phyloP scores from a whole-genome alignment of 2,329 filamentous ascomycete genomes.

The Fusarium anthophilum region DNA sequence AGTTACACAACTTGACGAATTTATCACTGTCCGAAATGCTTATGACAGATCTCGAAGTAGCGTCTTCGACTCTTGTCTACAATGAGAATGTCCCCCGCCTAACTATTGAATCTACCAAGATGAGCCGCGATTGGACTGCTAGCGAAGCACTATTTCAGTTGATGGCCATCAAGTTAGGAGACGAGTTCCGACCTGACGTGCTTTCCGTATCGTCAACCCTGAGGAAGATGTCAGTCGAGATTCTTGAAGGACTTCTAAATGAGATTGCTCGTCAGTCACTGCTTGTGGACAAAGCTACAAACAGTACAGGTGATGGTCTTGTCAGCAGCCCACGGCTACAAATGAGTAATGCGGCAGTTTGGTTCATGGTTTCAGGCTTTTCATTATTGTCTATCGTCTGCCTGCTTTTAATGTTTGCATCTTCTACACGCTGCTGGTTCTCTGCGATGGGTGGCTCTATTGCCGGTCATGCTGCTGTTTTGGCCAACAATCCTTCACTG shows the following conservation, averaged over 20 bases:
- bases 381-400: fast-evolving
- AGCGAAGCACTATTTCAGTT: background rate
- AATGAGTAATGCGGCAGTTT: fast-evolving
- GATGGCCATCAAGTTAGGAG: background rate
- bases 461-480: fast-evolving
- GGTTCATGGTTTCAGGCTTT: background rate
- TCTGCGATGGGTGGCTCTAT: background rate
- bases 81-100: fast-evolving
- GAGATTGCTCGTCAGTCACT: background rate
- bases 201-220: fast-evolving
- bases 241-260: fast-evolving
- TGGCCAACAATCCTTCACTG: background rate
- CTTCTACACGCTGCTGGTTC: fast-evolving
- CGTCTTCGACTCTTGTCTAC: fast-evolving
- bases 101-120: background rate
- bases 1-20: fast-evolving
- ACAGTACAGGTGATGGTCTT: background rate
- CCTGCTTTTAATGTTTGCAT: background rate
- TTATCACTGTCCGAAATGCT: background rate
- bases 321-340: fast-evolving
- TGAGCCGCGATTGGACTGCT: fast-evolving
- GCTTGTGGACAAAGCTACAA: background rate
- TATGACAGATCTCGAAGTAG: fast-evolving
- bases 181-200: background rate
- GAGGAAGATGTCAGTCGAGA: fast-evolving